These are phyloP conservation scores for Diospyros lotus DNA, from an alignment of 148 eudicot genomes.

Conservation along the genomic window DNA sequence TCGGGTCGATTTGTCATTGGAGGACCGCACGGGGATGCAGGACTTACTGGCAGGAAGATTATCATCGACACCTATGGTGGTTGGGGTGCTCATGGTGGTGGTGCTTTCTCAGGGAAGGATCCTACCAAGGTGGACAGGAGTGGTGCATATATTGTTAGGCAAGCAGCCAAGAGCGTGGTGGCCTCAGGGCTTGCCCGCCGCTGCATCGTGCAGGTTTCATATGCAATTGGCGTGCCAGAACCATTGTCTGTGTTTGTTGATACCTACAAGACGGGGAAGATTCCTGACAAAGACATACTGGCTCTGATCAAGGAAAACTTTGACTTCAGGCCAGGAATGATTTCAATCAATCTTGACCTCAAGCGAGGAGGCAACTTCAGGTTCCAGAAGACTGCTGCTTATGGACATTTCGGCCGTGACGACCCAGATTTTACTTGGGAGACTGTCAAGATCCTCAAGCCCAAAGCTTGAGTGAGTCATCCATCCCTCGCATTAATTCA, in stretches of 20 bases:
- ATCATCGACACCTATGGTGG: constrained; percentile 50
- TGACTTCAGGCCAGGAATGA: constrained; percentile 58
- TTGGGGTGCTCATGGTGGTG: constrained; percentile 53
- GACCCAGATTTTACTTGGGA: constrained; percentile 57
- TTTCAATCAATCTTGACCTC: constrained; percentile 45
- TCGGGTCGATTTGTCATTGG: constrained; percentile 51
- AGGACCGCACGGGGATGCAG: constrained; percentile 53
- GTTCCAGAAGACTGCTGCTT: constrained; percentile 54
- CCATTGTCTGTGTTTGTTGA: constrained; percentile 52
- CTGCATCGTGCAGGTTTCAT: constrained; percentile 47
- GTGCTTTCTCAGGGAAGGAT: constrained; percentile 51
- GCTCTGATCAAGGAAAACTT: constrained; percentile 45
- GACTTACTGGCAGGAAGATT: constrained; percentile 45
- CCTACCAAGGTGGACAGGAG: constrained; percentile 52
- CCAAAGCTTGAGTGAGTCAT: constrained; percentile 29
- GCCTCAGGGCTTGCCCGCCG: constrained; percentile 47
- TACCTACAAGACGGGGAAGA: constrained; percentile 43
- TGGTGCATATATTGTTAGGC: constrained; percentile 47
- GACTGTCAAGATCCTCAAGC: constrained; percentile 45
- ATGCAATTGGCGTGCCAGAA: constrained; percentile 49
- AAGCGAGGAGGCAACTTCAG: constrained; percentile 44
- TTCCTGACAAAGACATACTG: constrained; percentile 43
- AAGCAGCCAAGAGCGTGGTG: constrained; percentile 51
- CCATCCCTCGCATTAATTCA: not conserved
- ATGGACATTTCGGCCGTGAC: constrained; percentile 50